Evolutionary conservation across 257 asterid species (phyloP).

Genomic region (Nicotiana paniculata): DNA sequence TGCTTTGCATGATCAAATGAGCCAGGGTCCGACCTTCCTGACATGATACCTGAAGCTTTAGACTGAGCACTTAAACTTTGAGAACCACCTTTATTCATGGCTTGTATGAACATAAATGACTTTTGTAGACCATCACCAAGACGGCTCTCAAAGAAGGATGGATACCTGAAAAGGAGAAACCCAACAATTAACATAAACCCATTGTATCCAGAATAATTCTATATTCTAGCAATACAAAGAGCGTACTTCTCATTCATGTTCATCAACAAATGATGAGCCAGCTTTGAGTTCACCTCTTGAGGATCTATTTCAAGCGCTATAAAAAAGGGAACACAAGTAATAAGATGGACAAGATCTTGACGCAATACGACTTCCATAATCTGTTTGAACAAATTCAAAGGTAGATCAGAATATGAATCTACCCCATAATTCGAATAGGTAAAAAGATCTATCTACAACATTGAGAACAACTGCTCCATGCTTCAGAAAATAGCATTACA

Average conservation of each 20-base stretch:
- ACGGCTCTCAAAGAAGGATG: too few relatives aligned
- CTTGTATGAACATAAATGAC: too few relatives aligned
- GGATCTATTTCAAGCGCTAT: constrained; percentile 99
- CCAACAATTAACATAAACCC: neutral
- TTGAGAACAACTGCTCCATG: too few relatives aligned
- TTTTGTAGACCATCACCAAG: too few relatives aligned
- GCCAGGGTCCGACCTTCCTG: constrained; percentile 53
- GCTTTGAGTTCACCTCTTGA: constrained; percentile 54
- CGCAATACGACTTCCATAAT: constrained; percentile 90
- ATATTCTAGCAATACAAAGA: neutral
- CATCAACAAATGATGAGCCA: too few relatives aligned
- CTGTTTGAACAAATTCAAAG: constrained; percentile 27
- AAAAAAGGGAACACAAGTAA: constrained; percentile 44
- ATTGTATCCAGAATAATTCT: neutral
- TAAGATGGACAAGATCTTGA: constrained; percentile 77
- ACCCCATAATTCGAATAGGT: neutral
- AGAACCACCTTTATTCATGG: constrained; percentile 14
- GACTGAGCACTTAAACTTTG: constrained; percentile 35
- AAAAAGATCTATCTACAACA: neutral
- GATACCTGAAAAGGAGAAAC: neutral
- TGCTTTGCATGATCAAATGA: constrained; percentile 53
- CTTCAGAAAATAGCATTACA: too few relatives aligned
- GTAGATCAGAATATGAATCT: neutral
- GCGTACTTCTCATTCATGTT: too few relatives aligned
- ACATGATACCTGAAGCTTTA: constrained; percentile 37